Percentiles rank a stretch among this genome's conserved stretches.
Conservation (phyloP, 2,329 filamentous ascomycete species). For the Zasmidium cellare region DNA sequence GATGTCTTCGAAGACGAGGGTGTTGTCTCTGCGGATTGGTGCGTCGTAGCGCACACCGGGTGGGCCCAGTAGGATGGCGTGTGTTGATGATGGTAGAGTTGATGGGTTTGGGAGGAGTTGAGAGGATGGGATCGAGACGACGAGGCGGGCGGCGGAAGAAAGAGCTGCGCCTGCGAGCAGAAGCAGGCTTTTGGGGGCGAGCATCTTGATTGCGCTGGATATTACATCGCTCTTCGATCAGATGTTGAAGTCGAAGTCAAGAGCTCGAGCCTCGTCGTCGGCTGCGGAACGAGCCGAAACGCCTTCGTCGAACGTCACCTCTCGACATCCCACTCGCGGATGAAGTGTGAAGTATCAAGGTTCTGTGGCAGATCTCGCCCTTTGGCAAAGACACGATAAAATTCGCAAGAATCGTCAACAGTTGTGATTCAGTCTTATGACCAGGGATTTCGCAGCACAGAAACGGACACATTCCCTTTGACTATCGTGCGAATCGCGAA, state of each 20-base stretch:
- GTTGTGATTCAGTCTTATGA: too few species aligned
- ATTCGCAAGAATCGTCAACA: too few species aligned
- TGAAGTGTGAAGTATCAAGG: too few species aligned
- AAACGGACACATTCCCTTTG: too few species aligned
- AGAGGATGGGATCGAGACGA: conserved; percentile 53
- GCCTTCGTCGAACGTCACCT: background rate
- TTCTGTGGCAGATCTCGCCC: too few species aligned
- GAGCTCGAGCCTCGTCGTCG: background rate
- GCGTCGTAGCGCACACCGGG: conserved; percentile 53
- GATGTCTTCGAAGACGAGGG: conserved; percentile 75
- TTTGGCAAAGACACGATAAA: too few species aligned
- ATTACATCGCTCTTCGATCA: background rate
- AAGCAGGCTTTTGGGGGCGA: background rate
- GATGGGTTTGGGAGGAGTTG: conserved; percentile 46
- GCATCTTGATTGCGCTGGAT: background rate
- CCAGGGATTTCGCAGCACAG: too few species aligned
- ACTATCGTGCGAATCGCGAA: too few species aligned
- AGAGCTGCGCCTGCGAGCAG: conserved; percentile 26
- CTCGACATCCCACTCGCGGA: background rate
- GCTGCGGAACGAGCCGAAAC: background rate
- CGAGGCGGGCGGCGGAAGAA: conserved; percentile 45
- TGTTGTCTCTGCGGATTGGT: conserved; percentile 60
- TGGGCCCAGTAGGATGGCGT: conserved; percentile 58
- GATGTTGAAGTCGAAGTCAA: background rate
- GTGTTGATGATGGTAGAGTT: conserved; percentile 56